Evolutionary conservation across 2,329 filamentous ascomycete genomes (phyloP), one percentile per base, ranked within the genome.

Genomic region (Dactylellina leptospora): DNA sequence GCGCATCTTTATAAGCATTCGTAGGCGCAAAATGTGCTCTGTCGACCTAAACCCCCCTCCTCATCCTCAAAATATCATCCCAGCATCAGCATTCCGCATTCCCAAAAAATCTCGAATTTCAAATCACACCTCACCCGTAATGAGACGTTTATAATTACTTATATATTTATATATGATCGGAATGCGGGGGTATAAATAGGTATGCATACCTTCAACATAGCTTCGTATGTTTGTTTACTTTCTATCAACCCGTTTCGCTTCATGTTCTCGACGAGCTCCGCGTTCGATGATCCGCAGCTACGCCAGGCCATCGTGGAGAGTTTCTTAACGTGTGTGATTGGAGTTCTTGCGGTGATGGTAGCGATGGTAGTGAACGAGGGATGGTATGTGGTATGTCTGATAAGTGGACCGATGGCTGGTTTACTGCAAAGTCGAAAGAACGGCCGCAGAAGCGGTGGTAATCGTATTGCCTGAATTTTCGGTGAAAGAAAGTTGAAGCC

Each of bases 251-350:
- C 85, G 76, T 90, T 86, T 40, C 81, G 83, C 79, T 83, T 88
- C 64, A 99, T 84, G 79, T 96, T 96, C 75, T 88, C 85, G 73
- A 97, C 83, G 51, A 99, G 84, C 63, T 88, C 87, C 40, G 81
- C 80, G 79, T 97, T 97, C 25, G 87, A 86, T 3, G 81, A 81
- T 71, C 92, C 93, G 4, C 89, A 90, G 80, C 90, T 92, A 75
- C 87, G 86, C 95, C 95, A 99, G 70, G 93, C 93, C 95, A 99
- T 97, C 70, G 74, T 84, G 70, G 63, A 33, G 48, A n/a, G 23
- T 54, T 22, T 30, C 6, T 33, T 33, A 13, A 6, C 6, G 30
- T 13, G 38, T 36, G 53, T n/a, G 48, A 33, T 20, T 9, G 9
- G 30, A 20, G 9, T 42, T 11, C 4, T 36, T n/a, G 13, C 4